Evolutionary conservation across 164 flowering plant genomes (phyloP).

Genomic region (Brasenia schreberi): DNA sequence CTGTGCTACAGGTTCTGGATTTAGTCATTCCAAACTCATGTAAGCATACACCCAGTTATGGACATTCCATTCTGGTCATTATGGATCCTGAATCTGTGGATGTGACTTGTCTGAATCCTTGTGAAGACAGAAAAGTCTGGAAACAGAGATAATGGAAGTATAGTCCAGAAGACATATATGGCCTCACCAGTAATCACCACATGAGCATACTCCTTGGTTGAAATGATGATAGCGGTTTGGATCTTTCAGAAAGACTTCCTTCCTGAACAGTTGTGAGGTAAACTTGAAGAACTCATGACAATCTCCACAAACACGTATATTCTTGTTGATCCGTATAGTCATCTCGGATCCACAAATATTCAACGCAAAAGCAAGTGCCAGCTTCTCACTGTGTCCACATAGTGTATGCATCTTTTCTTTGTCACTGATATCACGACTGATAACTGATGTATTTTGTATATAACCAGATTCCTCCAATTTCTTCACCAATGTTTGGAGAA

Average conservation of each 20-base stretch:
- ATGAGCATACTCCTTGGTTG: background rate
- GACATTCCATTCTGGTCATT: too few species aligned
- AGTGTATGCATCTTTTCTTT: constrained; percentile 11
- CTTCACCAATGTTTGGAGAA: constrained; percentile 31
- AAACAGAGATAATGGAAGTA: too few species aligned
- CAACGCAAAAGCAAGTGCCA: constrained; percentile 5
- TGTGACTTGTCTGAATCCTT: too few species aligned
- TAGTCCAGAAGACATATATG: background rate
- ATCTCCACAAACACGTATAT: constrained; percentile 1
- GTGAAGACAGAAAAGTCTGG: too few species aligned
- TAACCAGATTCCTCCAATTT: constrained; percentile 19
- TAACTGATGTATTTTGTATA: constrained; percentile 20
- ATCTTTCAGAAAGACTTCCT: background rate
- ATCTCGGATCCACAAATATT: background rate
- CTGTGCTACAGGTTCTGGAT: too few species aligned
- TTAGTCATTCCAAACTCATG: too few species aligned
- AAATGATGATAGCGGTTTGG: constrained; percentile 1
- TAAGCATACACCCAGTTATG: too few species aligned
- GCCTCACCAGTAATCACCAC: constrained; percentile 2
- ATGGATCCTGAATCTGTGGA: too few species aligned
- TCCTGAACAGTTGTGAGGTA: background rate
- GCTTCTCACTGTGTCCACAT: constrained; percentile 1
- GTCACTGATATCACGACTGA: constrained; percentile 57
- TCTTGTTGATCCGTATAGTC: background rate
- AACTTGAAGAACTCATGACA: constrained; percentile 2